phyloP scores from a whole-genome alignment of 495 filamentous ascomycete genomes.

The Penicillium steckii region DNA sequence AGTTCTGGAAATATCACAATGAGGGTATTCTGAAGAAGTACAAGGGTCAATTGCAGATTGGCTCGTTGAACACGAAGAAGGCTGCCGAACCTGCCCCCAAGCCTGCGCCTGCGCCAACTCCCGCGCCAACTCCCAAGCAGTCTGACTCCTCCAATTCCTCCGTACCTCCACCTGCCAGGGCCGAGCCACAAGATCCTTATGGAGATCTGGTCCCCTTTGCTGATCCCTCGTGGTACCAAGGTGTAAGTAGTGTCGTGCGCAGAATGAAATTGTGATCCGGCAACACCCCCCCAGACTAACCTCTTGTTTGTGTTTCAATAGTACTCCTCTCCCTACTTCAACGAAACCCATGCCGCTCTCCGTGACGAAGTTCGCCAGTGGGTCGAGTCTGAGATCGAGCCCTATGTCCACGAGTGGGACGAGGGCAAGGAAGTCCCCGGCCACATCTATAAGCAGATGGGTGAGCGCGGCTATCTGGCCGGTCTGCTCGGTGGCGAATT shows the following conservation, averaged over 20 bases:
- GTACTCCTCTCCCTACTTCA: constrained; percentile 96
- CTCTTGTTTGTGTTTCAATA: constrained; percentile 28
- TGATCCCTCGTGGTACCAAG: constrained; percentile 95
- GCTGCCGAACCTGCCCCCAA: constrained; percentile 50
- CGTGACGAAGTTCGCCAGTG: constrained; percentile 88
- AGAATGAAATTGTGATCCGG: background rate
- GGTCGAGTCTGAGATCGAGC: constrained; percentile 88
- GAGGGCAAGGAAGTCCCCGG: constrained; percentile 86
- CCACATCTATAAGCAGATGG: constrained; percentile 92
- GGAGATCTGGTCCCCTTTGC: constrained; percentile 87
- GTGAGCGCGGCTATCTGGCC: constrained; percentile 85
- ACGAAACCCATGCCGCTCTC: constrained; percentile 85
- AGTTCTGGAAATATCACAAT: constrained; percentile 99
- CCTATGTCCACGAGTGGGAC: constrained; percentile 93
- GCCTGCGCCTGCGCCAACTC: constrained; percentile 46
- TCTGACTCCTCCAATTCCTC: constrained; percentile 39
- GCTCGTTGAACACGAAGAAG: constrained; percentile 86
- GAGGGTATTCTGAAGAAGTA: constrained; percentile 93
- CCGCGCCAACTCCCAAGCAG: constrained; percentile 38
- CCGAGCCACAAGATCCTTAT: constrained; percentile 74
- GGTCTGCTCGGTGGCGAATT: constrained; percentile 81
- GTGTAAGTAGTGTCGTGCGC: constrained; percentile 57
- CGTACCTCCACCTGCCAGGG: constrained; percentile 39
- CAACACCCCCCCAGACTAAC: constrained; percentile 5
- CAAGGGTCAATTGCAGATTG: constrained; percentile 81